Conservation (phyloP, 345 rosid genomes). For the Eucalyptus cloeziana region DNA sequence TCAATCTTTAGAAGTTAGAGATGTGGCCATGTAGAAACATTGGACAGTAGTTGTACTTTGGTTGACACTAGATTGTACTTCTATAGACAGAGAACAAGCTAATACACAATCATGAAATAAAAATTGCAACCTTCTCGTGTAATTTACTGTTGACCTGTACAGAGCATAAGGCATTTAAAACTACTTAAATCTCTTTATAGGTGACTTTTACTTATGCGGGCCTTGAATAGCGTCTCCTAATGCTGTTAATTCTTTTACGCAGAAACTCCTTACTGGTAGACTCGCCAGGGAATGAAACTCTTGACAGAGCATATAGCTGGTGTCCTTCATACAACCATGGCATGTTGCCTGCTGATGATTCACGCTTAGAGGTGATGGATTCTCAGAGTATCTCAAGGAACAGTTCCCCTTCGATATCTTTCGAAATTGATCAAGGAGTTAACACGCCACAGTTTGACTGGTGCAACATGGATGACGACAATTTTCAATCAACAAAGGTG, state of each 20-base stretch:
- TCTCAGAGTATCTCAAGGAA: constrained; percentile 5
- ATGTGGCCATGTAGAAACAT: not conserved
- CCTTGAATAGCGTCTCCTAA: not conserved
- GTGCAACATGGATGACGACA: not conserved
- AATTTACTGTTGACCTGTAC: not conserved
- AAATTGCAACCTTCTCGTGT: not conserved
- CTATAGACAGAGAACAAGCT: not conserved
- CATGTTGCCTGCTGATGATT: not conserved
- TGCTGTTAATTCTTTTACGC: not conserved
- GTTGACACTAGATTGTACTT: not conserved
- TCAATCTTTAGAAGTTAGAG: not conserved
- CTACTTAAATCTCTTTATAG: not conserved
- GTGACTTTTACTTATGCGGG: not conserved
- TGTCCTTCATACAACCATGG: constrained; percentile 9
- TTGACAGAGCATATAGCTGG: constrained; percentile 3
- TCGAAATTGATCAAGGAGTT: not conserved
- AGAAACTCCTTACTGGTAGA: constrained; percentile 42
- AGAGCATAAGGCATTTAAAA: not conserved
- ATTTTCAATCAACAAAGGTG: not conserved
- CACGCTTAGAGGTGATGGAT: constrained; percentile 4
- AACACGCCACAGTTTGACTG: not conserved
- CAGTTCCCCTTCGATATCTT: not conserved
- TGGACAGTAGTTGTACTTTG: not conserved
- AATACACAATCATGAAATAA: not conserved
- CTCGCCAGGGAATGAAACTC: constrained; percentile 11